Base-by-base conservation (phyloP, 768 basidiomycete species). In the Heimioporus sp. region DNA sequence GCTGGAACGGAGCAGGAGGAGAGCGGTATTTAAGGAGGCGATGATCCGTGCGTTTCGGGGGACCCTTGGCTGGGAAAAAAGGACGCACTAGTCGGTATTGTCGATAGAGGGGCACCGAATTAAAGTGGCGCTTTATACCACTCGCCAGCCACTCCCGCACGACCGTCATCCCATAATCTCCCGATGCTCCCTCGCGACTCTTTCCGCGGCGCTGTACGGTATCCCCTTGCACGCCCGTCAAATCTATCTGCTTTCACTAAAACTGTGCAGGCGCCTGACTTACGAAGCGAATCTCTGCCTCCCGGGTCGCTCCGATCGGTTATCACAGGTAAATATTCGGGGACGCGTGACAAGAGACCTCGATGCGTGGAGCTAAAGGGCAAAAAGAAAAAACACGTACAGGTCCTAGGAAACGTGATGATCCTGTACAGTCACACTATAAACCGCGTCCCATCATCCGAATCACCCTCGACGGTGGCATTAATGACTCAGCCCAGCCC, bases 141-240 rank as follows among this genome's bases (percentile, higher is more conserved):
- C 39, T 42, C 42, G 48, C 37, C 19, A 64, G 57, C 55, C 58
- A 59, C 57, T 53, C 53, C 54, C 57, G 49, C 51, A 52, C 50
- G 36, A 17, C 43, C n/a, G 39, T 42, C 58, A 69, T 68, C 58
- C 68, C 67, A 68, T 70, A 64, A 56, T 70, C 58, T 47, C 62
- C 67, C 67, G 68, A 57, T 48, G 8, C 6, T 6, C 31, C 45
- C 43, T 40, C 59, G 46, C 62, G 61, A 58, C 48, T 64, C 63
- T 44, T 46, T 52, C 61, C 63, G 61, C 49, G 15, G 13, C 12
- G 17, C 15, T 6, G 0, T 17, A 17, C 24, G 10, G 13, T 17
- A 37, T 31, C 30, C 40, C 39, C 37, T 38, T 38, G n/a, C n/a
- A 37, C 39, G 32, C 32, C 24, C 28, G 20, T 5, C 12, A 17